Base-by-base conservation (phyloP, 805 yeast species). In the Ogataea paraovalis region DNA sequence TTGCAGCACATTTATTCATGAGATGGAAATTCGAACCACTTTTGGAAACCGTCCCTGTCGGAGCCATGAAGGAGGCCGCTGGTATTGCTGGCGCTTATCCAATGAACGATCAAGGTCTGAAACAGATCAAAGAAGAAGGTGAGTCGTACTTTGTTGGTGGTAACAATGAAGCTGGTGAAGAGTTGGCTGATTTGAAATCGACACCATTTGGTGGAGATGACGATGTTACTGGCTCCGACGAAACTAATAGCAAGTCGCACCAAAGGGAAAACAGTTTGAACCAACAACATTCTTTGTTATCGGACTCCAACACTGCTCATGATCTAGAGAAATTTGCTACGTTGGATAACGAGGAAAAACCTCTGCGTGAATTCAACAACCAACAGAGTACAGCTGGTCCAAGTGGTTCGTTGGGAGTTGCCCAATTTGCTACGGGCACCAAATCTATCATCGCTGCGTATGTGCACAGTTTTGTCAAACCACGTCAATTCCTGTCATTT, bases 21-120 rank as follows among this genome's bases (percentile, higher is more conserved):
- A 80, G 79, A 60, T 64, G 74, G 65, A 75, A 65, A 51, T 85
- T 84, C 64, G 74, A 80, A 42, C 83, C 88, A 30, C 63, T 85
- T 49, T 69, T 81, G 46, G 89, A 86, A 45, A 67, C 75, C 38
- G 88, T 87, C 45, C 95, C 94, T 51, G 62, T 86, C 44, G 79
- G 85, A 43, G 89, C 80, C 6, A 67, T 79, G 50, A 71, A 69
- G 52, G 73, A 72, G 51, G 74, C 75, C 37, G 75, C 73, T 43
- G 76, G 55, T 22, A 38, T 48, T 21, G 37, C 23, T 6, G 66
- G 65, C 30, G 57, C 55, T 22, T 85, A 85, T 60, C 88, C 90
- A 56, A 67, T 65, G 63, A 65, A 70, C 22, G 92, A 86, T 61
- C 83, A 81, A 58, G 94, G 94, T 36, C 62, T 57, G 51, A 67